Conservation (phyloP, 305 asterid genomes). For the Galium porrigens region DNA sequence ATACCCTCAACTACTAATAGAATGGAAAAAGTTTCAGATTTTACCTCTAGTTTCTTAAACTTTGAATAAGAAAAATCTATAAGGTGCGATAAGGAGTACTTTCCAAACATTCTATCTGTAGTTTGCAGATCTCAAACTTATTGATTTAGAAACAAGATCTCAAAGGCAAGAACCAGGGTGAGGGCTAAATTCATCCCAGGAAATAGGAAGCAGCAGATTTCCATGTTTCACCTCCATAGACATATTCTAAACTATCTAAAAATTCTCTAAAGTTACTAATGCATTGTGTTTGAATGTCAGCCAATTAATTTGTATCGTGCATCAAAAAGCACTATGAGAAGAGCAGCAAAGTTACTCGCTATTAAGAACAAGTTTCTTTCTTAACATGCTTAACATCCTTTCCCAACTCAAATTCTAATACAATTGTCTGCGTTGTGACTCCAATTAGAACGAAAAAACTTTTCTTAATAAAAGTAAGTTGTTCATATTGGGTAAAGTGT, state of each 20-base stretch:
- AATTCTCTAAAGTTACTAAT: background rate
- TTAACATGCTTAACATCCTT: background rate
- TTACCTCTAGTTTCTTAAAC: background rate
- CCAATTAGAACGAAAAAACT: background rate
- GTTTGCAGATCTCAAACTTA: background rate
- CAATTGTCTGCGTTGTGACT: background rate
- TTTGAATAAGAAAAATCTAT: background rate
- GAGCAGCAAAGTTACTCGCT: background rate
- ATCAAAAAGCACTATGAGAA: background rate
- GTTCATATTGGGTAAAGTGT: background rate
- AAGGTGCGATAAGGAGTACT: background rate
- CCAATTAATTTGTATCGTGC: background rate
- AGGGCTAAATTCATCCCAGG: background rate
- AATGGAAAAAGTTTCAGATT: background rate
- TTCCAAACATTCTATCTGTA: constrained; percentile 1
- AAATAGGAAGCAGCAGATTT: background rate
- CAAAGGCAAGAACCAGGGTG: background rate
- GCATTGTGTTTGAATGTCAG: background rate
- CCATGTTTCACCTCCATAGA: background rate
- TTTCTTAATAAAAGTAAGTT: background rate
- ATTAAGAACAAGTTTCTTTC: background rate
- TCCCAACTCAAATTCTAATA: background rate
- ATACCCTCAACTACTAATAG: background rate
- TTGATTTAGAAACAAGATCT: background rate
- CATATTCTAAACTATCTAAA: background rate